A percentile compares a stretch with the other conserved stretches of the same genome.
These are phyloP conservation scores for Malus orientalis DNA, from an alignment of 306 rosid species.

Conservation along the genomic window DNA sequence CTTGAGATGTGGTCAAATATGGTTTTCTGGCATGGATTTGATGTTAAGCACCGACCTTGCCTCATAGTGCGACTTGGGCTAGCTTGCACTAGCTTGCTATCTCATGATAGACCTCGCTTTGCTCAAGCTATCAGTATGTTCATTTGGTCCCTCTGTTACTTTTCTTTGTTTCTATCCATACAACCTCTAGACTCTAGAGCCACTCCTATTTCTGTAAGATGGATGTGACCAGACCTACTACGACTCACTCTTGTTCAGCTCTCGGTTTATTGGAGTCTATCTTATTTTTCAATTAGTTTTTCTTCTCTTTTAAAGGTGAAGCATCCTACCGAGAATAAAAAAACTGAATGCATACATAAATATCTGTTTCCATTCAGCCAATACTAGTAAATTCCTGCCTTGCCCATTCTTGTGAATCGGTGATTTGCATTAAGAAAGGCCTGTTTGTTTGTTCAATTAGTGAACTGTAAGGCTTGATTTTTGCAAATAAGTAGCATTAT, in stretches of 20 bases:
- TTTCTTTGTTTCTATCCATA: neutral
- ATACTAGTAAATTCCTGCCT: neutral
- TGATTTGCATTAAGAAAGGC: neutral
- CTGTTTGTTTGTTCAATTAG: neutral
- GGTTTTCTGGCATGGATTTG: slow-evolving; percentile 87
- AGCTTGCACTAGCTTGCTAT: slow-evolving; percentile 49
- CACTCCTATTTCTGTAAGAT: neutral
- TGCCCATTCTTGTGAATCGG: neutral
- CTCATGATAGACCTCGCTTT: slow-evolving; percentile 61
- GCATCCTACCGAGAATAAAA: neutral
- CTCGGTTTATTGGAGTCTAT: neutral
- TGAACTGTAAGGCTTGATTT: neutral
- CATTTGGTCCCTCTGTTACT: slow-evolving; percentile 7
- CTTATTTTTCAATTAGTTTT: neutral
- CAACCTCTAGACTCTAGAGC: neutral
- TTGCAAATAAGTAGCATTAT: neutral
- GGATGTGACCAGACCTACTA: neutral
- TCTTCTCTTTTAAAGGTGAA: neutral
- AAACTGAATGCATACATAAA: neutral
- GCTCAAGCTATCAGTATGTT: slow-evolving; percentile 77
- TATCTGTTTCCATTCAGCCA: neutral
- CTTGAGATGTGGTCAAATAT: slow-evolving; percentile 74
- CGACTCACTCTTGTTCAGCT: neutral
- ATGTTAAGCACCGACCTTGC: slow-evolving; percentile 60
- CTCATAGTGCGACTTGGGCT: slow-evolving; percentile 79